Percentiles rank a stretch among this genome's conserved stretches.
Evolutionary conservation across 495 filamentous ascomycete species (phyloP).

Genomic region (Neurospora sublineolata): DNA sequence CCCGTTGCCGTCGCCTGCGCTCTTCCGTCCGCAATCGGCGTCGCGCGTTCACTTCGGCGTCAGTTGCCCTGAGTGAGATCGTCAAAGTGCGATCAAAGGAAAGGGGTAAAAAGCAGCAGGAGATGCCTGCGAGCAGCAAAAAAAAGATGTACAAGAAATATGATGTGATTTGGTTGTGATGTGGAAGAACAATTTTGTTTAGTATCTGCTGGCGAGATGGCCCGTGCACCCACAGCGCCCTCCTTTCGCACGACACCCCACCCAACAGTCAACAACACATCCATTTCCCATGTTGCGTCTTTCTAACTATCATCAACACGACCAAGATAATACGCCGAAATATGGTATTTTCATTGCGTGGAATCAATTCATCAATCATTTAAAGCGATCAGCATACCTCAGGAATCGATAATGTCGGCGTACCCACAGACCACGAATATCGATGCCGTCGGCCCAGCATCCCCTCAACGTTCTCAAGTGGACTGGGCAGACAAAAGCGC

Average conservation of each 20-base stretch:
- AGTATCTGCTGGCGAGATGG: not conserved
- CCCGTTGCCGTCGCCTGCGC: not conserved
- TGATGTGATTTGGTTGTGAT: not conserved
- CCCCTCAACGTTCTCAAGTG: not conserved
- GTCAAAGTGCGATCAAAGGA: not conserved
- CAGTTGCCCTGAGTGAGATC: not conserved
- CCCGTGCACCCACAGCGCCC: not conserved
- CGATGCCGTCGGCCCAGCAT: not conserved
- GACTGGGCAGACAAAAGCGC: not conserved
- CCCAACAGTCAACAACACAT: not conserved
- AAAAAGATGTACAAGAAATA: not conserved
- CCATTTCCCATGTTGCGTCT: not conserved
- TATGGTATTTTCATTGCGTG: not conserved
- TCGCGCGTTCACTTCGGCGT: not conserved
- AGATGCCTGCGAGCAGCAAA: too few relatives aligned
- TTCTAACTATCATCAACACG: not conserved
- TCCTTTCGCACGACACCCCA: not conserved
- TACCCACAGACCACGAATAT: not conserved
- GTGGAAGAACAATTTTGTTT: not conserved
- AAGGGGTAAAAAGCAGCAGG: not conserved
- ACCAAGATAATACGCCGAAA: not conserved
- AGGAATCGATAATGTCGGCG: not conserved
- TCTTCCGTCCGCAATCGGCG: not conserved
- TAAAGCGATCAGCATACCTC: not conserved
- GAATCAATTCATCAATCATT: not conserved